Percentiles rank a stretch among this genome's conserved stretches.
Evolutionary conservation across 768 basidiomycete species (phyloP).

Genomic region (Cystobasidiopsis lactophilus): DNA sequence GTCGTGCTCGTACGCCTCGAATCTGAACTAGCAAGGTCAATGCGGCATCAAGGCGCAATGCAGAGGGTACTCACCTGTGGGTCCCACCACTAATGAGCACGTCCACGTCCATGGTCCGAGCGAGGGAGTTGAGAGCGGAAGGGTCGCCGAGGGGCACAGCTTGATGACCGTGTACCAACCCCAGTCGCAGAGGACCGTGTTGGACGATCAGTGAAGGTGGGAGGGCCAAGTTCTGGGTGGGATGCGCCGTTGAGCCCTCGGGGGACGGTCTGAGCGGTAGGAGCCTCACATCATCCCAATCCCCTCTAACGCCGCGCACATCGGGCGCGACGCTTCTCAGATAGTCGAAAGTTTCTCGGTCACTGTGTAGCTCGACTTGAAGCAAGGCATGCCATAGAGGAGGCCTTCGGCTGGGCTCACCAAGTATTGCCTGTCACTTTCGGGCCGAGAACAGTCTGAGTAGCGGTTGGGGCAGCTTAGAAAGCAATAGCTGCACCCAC

Average conservation of each 20-base stretch:
- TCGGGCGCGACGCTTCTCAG: conserved; percentile 70
- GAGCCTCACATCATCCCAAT: conserved; percentile 69
- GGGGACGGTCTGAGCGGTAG: neutral
- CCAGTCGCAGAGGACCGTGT: conserved; percentile 71
- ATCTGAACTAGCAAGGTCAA: conserved; percentile 31
- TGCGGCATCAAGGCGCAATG: neutral
- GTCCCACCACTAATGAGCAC: conserved; percentile 85
- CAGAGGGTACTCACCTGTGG: conserved; percentile 44
- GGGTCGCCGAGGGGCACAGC: conserved; percentile 76
- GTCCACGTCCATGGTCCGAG: conserved; percentile 93
- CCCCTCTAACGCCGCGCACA: conserved; percentile 73
- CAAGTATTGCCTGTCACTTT: conserved; percentile 94
- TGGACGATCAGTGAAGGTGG: conserved; percentile 58
- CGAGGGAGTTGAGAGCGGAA: conserved; percentile 66
- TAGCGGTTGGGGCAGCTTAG: too few species aligned
- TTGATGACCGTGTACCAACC: conserved; percentile 84
- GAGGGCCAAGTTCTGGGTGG: conserved; percentile 44
- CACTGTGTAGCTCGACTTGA: too few species aligned
- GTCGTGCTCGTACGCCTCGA: conserved; percentile 82
- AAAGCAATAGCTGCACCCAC: neutral
- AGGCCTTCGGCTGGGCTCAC: too few species aligned
- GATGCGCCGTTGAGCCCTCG: neutral
- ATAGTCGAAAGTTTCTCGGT: conserved; percentile 93
- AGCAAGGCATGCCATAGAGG: too few species aligned
- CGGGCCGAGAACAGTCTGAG: too few species aligned